Percentiles rank a stretch among this genome's conserved stretches.
phyloP scores from a whole-genome alignment of 169 alveolate genomes.

The Cryptosporidium felis region DNA sequence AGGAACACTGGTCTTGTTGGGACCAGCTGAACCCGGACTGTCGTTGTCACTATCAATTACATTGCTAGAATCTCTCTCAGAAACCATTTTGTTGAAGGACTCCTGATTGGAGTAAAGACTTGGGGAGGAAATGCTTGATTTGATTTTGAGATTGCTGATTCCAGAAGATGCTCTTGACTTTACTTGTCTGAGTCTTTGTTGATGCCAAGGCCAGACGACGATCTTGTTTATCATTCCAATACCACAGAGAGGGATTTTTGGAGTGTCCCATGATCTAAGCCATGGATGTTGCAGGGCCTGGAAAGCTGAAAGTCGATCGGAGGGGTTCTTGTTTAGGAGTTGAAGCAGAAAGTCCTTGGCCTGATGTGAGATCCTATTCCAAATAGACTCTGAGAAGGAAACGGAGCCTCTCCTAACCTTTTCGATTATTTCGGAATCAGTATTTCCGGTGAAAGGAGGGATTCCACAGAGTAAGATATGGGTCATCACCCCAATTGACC shows the following conservation, averaged over 20 bases:
- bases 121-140: conserved; percentile 28
- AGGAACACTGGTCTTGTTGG: neutral
- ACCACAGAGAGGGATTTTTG: conserved; percentile 51
- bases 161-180: conserved; percentile 18
- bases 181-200: neutral
- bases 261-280: conserved; percentile 68
- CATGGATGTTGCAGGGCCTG: conserved; percentile 78
- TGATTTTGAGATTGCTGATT: neutral
- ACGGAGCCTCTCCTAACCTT: conserved; percentile 48
- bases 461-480: conserved; percentile 90
- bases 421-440: conserved; percentile 52
- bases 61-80: neutral
- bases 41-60: neutral
- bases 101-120: conserved; percentile 8
- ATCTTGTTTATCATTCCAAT: conserved; percentile 64
- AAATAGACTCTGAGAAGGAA: conserved; percentile 31
- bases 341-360: conserved; percentile 71
- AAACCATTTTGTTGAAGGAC: neutral
- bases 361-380: conserved; percentile 64
- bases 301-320: conserved; percentile 74
- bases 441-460: conserved; percentile 80
- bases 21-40: neutral
- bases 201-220: conserved; percentile 71
- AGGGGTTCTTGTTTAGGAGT: conserved; percentile 62
- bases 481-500: conserved; percentile 92